These are phyloP conservation scores for Mrakiaceae sp. DNA, from an alignment of 1,284 basidiomycete species.

Conservation along the genomic window DNA sequence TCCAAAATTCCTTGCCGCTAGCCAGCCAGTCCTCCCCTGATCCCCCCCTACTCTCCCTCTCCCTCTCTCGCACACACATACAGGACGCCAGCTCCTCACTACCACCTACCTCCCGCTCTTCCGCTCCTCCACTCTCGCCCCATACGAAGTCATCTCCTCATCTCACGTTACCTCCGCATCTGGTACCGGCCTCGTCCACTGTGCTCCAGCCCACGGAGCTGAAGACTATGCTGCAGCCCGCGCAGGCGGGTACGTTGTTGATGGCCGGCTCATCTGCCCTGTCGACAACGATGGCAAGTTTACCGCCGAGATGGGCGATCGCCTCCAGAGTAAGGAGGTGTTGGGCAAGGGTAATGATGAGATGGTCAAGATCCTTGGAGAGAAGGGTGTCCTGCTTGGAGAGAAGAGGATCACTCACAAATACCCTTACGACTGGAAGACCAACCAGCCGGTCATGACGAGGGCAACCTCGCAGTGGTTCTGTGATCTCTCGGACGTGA, in stretches of 20 bases:
- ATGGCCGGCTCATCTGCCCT: slow-evolving; percentile 45
- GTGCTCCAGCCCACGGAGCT: slow-evolving; percentile 85
- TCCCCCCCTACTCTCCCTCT: background rate
- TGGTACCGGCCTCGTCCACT: slow-evolving; percentile 95
- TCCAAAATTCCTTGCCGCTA: no score
- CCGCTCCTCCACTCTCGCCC: slow-evolving; percentile 40
- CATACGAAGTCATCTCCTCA: slow-evolving; percentile 40
- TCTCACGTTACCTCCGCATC: slow-evolving; percentile 71
- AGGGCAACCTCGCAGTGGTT: slow-evolving; percentile 99
- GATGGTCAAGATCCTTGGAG: slow-evolving; percentile 53
- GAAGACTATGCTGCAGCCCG: slow-evolving; percentile 64
- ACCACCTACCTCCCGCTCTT: slow-evolving; percentile 62
- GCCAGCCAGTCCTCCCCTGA: background rate
- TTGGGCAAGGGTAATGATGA: slow-evolving; percentile 56
- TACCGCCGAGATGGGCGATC: slow-evolving; percentile 43
- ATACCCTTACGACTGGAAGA: slow-evolving; percentile 97
- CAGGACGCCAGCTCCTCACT: slow-evolving; percentile 55
- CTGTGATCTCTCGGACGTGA: slow-evolving; percentile 76
- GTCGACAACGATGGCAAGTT: slow-evolving; percentile 75
- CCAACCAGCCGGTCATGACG: slow-evolving; percentile 76
- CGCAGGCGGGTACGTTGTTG: no score
- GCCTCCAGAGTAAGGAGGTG: slow-evolving; percentile 59
- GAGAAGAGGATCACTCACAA: slow-evolving; percentile 63
- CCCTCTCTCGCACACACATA: background rate
- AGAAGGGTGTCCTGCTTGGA: slow-evolving; percentile 50